Base-by-base conservation (phyloP, 805 yeast species). In the Schizosaccharomyces japonicus region DNA sequence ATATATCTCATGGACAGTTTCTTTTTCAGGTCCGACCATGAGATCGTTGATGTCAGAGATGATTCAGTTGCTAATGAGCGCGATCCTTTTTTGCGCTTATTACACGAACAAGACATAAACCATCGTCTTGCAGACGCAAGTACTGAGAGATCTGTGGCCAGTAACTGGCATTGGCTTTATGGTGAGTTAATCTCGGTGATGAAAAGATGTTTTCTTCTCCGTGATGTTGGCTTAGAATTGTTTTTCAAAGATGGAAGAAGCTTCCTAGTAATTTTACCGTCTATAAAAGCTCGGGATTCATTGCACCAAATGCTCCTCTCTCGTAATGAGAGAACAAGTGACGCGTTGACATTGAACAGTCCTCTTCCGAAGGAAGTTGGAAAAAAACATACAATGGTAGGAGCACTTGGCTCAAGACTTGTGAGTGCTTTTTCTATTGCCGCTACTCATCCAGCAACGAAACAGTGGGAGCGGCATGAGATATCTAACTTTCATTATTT, bases 401-500 rank as follows among this genome's bases (percentile, higher is more conserved):
- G 52, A 13, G 52, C 51, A 33, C 23, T 60, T 70, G 26, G 64
- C 71, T 56, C 63, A 0, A 71, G 65, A 52, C 51, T 73, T 10
- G 65, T 70, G 3, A 66, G 59, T 51, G 75, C 67, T 0, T 70
- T 75, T 52, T 58, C 67, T 3, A 55, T 62, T 5, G 39, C 48
- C 26, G 55, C 55, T 32, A 51, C 58, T 51, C 55, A 63, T 19
- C 39, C 68, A 1, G 75, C 77, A 0, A 78, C 93, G 0, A 69
- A 66, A 51, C 71, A 72, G 54, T 83, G 95, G 95, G 70, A 66
- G 52, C 64, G 60, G 47, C 94, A 94, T 1, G 76, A 77, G 52
- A 69, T 84, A 56, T 80, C 93, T 0, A 83, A 83, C 56, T 84
- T 83, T 54, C 78, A 76, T 56, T 83, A 83, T 55, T 62, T 83